Base-by-base conservation (phyloP, 2,329 filamentous ascomycete species). In the Botrytis hyacinthi region DNA sequence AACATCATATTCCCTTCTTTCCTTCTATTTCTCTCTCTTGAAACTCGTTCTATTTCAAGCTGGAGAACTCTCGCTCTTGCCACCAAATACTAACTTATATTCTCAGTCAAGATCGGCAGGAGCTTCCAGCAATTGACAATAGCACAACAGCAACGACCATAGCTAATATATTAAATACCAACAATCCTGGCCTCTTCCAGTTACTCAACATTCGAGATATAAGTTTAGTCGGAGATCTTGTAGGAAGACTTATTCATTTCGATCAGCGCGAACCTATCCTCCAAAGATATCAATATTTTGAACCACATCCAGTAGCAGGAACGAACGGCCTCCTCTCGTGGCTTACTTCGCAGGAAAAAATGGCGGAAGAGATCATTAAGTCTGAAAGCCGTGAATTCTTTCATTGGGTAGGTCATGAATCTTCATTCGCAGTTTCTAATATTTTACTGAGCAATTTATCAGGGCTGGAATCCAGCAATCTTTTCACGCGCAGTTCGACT, bases 381-480 rank as follows among this genome's bases (percentile, higher is more conserved):
- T 32, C 48, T 32, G 48, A 37, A 42, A 42, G 66, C 26, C 35
- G 12, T 29, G 35, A 68, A 7, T 68, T 22, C n/a, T 68, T 68
- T 48, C 10, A 14, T 57, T 68, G 66, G 66, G 66, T 68, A 68
- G 42, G 66, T 29, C n/a, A 42, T 42, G 16, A 42, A 22, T 10
- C 14, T 42, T 32, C 18, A 16, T 22, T 9, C 9, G 2, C 3
- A 5, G 22, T 42, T 29, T 57, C 18, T 29, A 16, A 42, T 57
- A 16, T 32, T 68, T 6, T 18, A 48, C 66, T 68, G 42, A 67
- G n/a, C 10, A 57, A 16, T 57, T 57, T 18, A 57, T n/a, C 42
- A 68, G 66, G 66, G 66, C 3, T 68, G 66, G 66, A 57, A 42
- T 57, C 26, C 66, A 68, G 48, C 66, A 42, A 68, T 68, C 9